phyloP scores from a whole-genome alignment of 352 stramenopile genomes.

The Globisporangium rhizosaccharum region DNA sequence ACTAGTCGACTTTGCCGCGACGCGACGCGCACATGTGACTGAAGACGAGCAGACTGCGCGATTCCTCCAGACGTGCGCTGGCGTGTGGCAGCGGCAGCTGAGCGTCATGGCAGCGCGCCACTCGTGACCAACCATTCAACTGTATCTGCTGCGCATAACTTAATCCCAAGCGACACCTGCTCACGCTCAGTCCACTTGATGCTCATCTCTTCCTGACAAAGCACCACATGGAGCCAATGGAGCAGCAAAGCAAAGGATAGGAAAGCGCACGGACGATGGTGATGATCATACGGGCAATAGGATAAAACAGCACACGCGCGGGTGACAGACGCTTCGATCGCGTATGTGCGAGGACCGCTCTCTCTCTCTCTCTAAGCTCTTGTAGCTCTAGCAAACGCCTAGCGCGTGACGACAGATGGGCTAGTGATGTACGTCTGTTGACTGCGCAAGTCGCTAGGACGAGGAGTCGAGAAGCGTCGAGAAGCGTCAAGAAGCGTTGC shows the following conservation, averaged over 20 bases:
- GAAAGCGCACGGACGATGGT: no score
- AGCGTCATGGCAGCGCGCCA: constrained; percentile 7
- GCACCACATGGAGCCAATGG: neutral
- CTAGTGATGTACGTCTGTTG: no score
- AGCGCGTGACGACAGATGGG: no score
- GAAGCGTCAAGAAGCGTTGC: neutral
- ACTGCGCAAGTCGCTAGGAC: no score
- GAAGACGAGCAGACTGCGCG: constrained; percentile 12
- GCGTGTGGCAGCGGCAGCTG: constrained; percentile 29
- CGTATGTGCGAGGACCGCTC: no score
- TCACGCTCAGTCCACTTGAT: no score
- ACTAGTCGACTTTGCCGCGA: constrained; percentile 9
- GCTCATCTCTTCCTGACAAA: neutral
- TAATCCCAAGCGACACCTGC: neutral
- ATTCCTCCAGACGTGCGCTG: constrained; percentile 25
- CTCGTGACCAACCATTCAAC: neutral
- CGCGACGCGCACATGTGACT: constrained; percentile 12
- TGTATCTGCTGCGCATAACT: neutral
- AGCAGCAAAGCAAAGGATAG: neutral
- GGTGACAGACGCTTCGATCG: no score
- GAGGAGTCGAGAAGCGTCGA: neutral
- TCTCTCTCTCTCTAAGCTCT: no score
- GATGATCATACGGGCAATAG: no score
- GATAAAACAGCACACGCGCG: no score
- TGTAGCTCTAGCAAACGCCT: no score